phyloP scores from a whole-genome alignment of 1,139 yeast species.

The Candida sp. region DNA sequence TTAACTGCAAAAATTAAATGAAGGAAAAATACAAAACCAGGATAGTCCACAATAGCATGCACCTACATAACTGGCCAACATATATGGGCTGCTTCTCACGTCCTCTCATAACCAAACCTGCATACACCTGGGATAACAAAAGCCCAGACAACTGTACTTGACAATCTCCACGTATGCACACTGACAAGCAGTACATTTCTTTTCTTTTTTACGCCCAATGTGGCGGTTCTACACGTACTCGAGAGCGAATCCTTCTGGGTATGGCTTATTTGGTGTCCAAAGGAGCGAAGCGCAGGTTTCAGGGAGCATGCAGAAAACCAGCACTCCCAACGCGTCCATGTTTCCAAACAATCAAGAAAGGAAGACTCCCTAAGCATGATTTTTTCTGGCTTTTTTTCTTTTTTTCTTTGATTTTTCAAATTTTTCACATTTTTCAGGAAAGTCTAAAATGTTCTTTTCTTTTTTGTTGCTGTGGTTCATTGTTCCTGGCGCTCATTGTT shows the following conservation, averaged over 20 bases:
- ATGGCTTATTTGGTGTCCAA: too few relatives aligned
- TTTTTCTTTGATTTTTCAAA: neutral
- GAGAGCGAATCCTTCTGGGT: too few relatives aligned
- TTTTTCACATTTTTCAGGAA: neutral
- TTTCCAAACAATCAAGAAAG: too few relatives aligned
- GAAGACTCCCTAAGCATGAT: neutral
- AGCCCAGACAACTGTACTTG: neutral
- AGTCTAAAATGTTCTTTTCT: neutral
- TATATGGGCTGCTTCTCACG: neutral
- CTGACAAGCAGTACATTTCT: too few relatives aligned
- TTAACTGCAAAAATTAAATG: conserved; percentile 1
- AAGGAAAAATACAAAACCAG: neutral
- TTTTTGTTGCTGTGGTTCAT: neutral
- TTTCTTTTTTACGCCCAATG: too few relatives aligned
- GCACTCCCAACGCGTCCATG: too few relatives aligned
- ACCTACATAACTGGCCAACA: neutral
- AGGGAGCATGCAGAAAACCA: too few relatives aligned
- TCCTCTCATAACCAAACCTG: neutral
- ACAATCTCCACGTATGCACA: neutral
- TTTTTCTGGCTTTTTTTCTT: neutral
- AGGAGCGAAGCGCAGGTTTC: too few relatives aligned
- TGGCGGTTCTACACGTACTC: too few relatives aligned
- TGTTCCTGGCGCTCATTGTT: neutral
- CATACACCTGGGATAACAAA: neutral
- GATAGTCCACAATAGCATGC: neutral